Conservation (phyloP, 345 rosid species). For the Arabidopsis arenosa region DNA sequence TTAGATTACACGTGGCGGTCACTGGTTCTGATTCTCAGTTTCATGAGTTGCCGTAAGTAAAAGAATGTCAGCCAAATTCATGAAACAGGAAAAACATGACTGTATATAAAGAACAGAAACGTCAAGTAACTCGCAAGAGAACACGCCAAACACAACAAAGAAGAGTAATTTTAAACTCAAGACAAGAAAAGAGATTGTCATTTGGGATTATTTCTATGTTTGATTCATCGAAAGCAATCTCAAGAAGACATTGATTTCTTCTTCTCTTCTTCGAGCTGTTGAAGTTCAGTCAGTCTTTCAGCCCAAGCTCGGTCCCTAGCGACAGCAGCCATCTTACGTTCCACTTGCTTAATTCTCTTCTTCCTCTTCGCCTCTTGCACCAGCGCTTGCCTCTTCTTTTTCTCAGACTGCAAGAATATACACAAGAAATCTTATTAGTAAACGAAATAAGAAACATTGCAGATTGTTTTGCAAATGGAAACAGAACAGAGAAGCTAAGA, state of each 20-base stretch:
- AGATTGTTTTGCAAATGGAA: constrained; percentile 10
- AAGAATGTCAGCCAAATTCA: neutral
- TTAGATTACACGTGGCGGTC: constrained; percentile 5
- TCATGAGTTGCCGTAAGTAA: neutral
- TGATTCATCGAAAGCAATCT: constrained; percentile 38
- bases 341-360: constrained; percentile 64
- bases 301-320: constrained; percentile 95
- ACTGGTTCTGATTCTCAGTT: neutral
- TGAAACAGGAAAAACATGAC: constrained; percentile 25
- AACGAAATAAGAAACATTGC: neutral
- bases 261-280: constrained; percentile 78
- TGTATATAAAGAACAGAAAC: constrained; percentile 23
- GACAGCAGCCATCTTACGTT: constrained; percentile 85
- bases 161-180: neutral
- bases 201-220: constrained; percentile 21
- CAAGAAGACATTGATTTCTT: constrained; percentile 60
- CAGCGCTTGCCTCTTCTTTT: constrained; percentile 85
- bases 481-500: constrained; percentile 25
- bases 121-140: constrained; percentile 24
- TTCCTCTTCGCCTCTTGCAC: constrained; percentile 81
- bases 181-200: constrained; percentile 3
- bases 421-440: constrained; percentile 10
- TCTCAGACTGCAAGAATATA: constrained; percentile 67
- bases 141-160: constrained; percentile 9
- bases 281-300: constrained; percentile 72